Conservation (phyloP, 2,329 filamentous ascomycete species). For the Fusarium sp. region DNA sequence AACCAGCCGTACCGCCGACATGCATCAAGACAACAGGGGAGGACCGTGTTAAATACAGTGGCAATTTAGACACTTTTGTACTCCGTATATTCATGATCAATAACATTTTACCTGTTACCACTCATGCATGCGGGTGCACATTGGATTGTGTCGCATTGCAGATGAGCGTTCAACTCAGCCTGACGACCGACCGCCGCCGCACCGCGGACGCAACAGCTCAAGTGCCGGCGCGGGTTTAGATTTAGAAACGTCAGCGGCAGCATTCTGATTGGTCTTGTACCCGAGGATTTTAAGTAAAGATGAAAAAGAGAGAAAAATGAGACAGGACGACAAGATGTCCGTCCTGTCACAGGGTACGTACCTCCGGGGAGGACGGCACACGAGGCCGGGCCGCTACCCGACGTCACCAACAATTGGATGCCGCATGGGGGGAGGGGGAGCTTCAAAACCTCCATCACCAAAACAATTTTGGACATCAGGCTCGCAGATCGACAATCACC, state of each 20-base stretch:
- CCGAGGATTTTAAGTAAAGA: conserved; percentile 8
- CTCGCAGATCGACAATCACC: conserved; percentile 29
- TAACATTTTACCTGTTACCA: background rate
- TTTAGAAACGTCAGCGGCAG: conserved; percentile 4
- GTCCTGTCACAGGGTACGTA: conserved; percentile 26
- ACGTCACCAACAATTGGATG: conserved; percentile 30
- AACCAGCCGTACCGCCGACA: background rate
- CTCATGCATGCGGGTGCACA: background rate
- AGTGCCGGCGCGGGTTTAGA: conserved; percentile 24
- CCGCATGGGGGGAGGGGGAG: conserved; percentile 1
- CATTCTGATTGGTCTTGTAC: conserved; percentile 17
- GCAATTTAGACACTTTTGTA: background rate
- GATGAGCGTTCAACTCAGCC: conserved; percentile 14
- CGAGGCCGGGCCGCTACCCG: conserved; percentile 29
- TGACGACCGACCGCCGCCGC: background rate
- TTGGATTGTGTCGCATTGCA: conserved; percentile 38
- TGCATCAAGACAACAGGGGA: background rate
- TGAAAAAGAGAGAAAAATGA: background rate
- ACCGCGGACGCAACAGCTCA: conserved; percentile 30
- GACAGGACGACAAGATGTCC: background rate
- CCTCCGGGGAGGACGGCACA: conserved; percentile 22
- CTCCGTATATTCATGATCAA: background rate
- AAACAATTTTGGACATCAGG: conserved; percentile 19
- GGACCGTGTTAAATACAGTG: background rate
- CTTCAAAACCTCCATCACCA: conserved; percentile 35